Evolutionary conservation across 192 early-diverging fungal species (phyloP), one percentile per base, ranked within the genome.

Genomic region (Endogone sp.): DNA sequence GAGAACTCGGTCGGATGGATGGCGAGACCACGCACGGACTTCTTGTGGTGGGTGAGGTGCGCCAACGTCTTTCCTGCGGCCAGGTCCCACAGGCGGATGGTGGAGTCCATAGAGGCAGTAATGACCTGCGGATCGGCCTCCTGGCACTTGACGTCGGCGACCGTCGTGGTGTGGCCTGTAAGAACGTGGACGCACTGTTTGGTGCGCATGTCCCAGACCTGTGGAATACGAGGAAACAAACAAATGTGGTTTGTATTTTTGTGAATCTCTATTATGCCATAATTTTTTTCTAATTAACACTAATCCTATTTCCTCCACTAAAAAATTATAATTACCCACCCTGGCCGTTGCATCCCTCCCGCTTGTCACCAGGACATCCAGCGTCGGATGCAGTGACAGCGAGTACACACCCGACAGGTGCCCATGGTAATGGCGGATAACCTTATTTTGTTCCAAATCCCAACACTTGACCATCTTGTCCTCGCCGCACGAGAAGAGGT

Each of bases 401-500:
- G 92, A 87, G 73, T 98, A 99, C 20, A 99, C 90, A 30, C 95
- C 98, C 49, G 89, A 92, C 31, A 99, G 76, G 81, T 99, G 98
- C 0, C 98, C 98, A 69, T 99, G 96, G 75, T 99, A 99, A 72
- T 98, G 95, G 16, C 98, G 90, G 69, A 99, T 97, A 59, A 98
- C 98, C 75, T 98, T 98, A 84, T 99, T 99, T 69, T 91, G 90
- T 80, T 99, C 98, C 56, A 99, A 76, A 81, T 99, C 98, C 98
- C 98, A 99, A 79, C 96, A 99, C 75, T 97, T 98, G 65, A 99
- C 91, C 88, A 92, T 90, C 74, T 99, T 99, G 82, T 99, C 98
- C 75, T 99, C 98, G 59, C 95, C 98, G 67, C 86, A 88, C 2
- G 95, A 98, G 70, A 99, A 99, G 57, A 99, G 72, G 69, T 99